phyloP scores from a whole-genome alignment of 495 filamentous ascomycete genomes.

The Penicillium waksmanii region DNA sequence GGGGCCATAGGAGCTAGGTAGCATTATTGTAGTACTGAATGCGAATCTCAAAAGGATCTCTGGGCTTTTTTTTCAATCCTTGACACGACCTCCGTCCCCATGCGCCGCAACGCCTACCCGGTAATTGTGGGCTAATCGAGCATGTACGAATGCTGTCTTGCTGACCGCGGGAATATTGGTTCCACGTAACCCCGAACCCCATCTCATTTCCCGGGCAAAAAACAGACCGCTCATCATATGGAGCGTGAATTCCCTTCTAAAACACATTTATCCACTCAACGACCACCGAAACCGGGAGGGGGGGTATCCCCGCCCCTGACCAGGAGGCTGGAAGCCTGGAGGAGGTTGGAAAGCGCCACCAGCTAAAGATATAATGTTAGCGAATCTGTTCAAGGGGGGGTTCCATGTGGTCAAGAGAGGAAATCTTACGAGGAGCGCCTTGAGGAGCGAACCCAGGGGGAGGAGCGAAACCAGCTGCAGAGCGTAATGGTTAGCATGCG shows the following conservation, averaged over 20 bases:
- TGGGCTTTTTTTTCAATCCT: constrained; percentile 35
- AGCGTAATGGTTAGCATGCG: constrained; percentile 11
- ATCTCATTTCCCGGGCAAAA: constrained; percentile 8
- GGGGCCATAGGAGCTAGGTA: constrained; percentile 30
- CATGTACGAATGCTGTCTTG: constrained; percentile 18
- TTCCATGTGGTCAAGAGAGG: not conserved
- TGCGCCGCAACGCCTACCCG: constrained; percentile 55
- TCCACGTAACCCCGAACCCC: constrained; percentile 14
- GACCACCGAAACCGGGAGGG: constrained; percentile 75
- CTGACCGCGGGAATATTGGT: constrained; percentile 12
- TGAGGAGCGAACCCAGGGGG: constrained; percentile 67
- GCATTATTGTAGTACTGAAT: constrained; percentile 41
- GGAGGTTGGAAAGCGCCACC: constrained; percentile 69
- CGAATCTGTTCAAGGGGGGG: constrained; percentile 5
- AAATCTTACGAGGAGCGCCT: constrained; percentile 61
- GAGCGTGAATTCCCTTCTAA: constrained; percentile 28
- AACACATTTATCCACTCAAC: constrained; percentile 51
- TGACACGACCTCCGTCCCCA: constrained; percentile 45
- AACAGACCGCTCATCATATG: constrained; percentile 25
- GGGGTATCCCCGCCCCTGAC: constrained; percentile 71
- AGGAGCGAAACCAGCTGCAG: constrained; percentile 11
- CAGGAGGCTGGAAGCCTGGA: constrained; percentile 67
- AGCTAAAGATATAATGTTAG: constrained; percentile 40
- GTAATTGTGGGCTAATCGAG: constrained; percentile 38
- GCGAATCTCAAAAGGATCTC: constrained; percentile 31